Conservation (phyloP, 345 rosid genomes). For the Diplotaxis tenuifolia region DNA sequence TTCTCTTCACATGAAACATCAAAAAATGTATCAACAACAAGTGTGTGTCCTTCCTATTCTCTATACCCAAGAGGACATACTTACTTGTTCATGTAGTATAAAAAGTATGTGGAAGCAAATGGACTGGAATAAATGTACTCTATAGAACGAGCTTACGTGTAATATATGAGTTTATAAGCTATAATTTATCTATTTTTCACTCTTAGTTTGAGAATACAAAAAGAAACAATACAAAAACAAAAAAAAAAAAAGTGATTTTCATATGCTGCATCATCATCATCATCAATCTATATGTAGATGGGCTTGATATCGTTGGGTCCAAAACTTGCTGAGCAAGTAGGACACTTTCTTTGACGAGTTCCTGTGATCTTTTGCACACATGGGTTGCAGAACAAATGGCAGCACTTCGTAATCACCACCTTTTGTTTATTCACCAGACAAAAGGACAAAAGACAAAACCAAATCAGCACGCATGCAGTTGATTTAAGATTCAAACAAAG, state of each 20-base stretch:
- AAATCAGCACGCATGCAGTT: slow-evolving; percentile 3
- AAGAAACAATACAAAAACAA: not conserved
- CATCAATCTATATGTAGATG: slow-evolving; percentile 67
- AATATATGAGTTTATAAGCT: not conserved
- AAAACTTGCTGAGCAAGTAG: slow-evolving; percentile 76
- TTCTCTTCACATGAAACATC: too few species aligned
- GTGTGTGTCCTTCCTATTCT: not conserved
- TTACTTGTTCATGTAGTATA: not conserved
- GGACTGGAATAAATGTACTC: not conserved
- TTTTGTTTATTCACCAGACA: slow-evolving; percentile 27
- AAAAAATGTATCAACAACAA: not conserved
- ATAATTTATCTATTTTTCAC: not conserved
- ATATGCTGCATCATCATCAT: not conserved
- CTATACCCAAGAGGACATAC: not conserved
- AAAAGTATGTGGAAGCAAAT: not conserved
- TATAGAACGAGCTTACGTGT: not conserved
- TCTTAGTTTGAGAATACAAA: not conserved
- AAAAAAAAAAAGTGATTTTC: not conserved
- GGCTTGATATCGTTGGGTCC: slow-evolving; percentile 91
- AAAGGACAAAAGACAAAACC: not conserved
- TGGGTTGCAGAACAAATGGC: slow-evolving; percentile 84
- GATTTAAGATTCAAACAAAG: not conserved
- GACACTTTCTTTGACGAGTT: slow-evolving; percentile 88
- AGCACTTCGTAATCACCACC: slow-evolving; percentile 98
- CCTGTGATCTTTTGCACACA: slow-evolving; percentile 73